phyloP scores from a whole-genome alignment of 768 basidiomycete species.

The Strobilomyces confusus region DNA sequence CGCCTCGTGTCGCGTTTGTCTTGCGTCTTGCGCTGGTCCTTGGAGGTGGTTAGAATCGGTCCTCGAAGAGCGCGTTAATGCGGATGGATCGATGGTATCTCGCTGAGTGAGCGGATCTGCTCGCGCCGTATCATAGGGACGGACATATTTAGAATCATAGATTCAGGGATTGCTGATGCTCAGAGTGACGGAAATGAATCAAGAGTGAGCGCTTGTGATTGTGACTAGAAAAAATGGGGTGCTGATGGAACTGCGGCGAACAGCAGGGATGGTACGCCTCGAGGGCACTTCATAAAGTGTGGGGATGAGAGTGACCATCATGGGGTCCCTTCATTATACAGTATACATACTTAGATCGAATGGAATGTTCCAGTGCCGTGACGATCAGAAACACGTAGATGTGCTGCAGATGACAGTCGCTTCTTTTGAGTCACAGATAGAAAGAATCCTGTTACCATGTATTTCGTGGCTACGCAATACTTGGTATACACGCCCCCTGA shows the following conservation, averaged over 20 bases:
- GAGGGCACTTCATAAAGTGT: background rate
- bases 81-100: background rate
- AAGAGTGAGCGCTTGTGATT: background rate
- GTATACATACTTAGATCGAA: background rate
- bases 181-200: background rate
- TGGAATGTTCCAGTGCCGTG: background rate
- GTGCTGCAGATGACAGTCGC: background rate
- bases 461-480: background rate
- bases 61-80: background rate
- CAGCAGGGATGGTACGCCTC: background rate
- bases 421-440: background rate
- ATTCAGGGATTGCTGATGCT: background rate
- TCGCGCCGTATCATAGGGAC: background rate
- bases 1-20: background rate
- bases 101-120: constrained; percentile 8
- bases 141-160: background rate
- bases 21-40: background rate
- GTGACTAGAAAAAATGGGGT: background rate
- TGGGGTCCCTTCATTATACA: too few species aligned
- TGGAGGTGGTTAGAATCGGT: background rate
- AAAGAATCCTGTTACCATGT: too few species aligned
- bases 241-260: background rate
- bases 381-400: background rate
- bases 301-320: background rate
- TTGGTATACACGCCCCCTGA: background rate